Base-by-base conservation (phyloP, 176 grass and related monocot species). In the Eleusine coracana region DNA sequence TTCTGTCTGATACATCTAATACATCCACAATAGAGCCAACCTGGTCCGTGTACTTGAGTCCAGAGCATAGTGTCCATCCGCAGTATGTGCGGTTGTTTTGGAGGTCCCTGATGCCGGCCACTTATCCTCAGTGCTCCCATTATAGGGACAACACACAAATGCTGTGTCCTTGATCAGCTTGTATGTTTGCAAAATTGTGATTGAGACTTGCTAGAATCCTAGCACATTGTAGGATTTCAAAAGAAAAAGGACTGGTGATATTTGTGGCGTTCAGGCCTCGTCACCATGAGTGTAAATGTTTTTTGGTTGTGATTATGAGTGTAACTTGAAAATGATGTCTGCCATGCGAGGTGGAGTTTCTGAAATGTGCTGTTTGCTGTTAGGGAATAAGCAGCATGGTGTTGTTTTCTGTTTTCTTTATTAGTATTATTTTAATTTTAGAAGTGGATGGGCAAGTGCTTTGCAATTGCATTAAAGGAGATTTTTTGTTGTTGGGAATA, bases 191-290 rank as follows among this genome's bases (percentile, higher is more conserved):
- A 74, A 74, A 69, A 80, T 80, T 86, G 88, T 78, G 67, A 82
- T 60, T 78, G 82, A 77, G 74, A 79, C 77, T 8, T 66, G 73
- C 72, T 76, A 48, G 46, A 20, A 67, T 86, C 78, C 59, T 58
- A 66, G 77, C 77, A 82, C 72, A 89, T 83, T 67, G 65, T 82
- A 61, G 88, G 73, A 16, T 82, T 78, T 86, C 48, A 72, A 66
- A 58, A 40, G 36, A 82, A 85, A 85, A 29, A 50, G 34, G 70
- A 54, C 20, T 16, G 77, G 65, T 40, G 37, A 48, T 88, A 68
- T 77, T 77, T 89, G 87, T 75, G 63, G 37, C 18, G 66, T 15
- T 77, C 77, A 49, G 2, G 13, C 49, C 49, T 14, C 66, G 21
- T 25, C n/a, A 29, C 61, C n/a, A 13, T 75, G 42, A 25, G 10